Percentiles rank a stretch among this genome's conserved stretches.
These are phyloP conservation scores for Phialemonium atrogriseum DNA, from an alignment of 2,329 filamentous ascomycete species.

Conservation along the genomic window DNA sequence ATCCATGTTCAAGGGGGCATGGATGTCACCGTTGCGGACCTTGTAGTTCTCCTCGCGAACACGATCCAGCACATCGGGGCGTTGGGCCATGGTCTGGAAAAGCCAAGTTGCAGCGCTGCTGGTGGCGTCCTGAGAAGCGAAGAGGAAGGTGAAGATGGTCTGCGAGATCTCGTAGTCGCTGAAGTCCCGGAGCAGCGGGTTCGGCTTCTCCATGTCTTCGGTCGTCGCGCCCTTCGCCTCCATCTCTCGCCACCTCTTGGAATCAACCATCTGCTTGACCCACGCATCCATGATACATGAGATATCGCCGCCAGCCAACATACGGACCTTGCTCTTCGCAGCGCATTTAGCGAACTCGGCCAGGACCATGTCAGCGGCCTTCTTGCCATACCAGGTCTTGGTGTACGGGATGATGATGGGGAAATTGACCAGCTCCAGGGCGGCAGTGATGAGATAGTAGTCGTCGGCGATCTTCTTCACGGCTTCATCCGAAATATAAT, in stretches of 20 bases:
- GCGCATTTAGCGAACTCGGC: conserved; percentile 85
- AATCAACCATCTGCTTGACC: conserved; percentile 82
- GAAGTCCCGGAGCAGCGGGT: conserved; percentile 76
- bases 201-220: conserved; percentile 69
- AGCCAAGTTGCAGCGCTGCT: conserved; percentile 91
- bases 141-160: conserved; percentile 93
- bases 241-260: conserved; percentile 71
- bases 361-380: conserved; percentile 86
- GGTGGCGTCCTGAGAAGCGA: conserved; percentile 95
- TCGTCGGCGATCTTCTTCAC: conserved; percentile 94
- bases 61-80: conserved; percentile 84
- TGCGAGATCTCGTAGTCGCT: conserved; percentile 85
- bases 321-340: conserved; percentile 85
- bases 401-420: conserved; percentile 93
- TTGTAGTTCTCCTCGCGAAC: conserved; percentile 84
- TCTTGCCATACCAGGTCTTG: conserved; percentile 96
- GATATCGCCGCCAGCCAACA: conserved; percentile 78
- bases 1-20: conserved; percentile 68
- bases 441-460: conserved; percentile 93
- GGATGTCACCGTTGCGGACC: conserved; percentile 64
- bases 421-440: conserved; percentile 96
- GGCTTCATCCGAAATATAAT: conserved; percentile 85
- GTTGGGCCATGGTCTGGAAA: conserved; percentile 89
- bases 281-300: conserved; percentile 95
- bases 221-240: conserved; percentile 62